These are phyloP conservation scores for Tulasnella sp. DNA, from an alignment of 768 basidiomycete genomes.

Conservation along the genomic window DNA sequence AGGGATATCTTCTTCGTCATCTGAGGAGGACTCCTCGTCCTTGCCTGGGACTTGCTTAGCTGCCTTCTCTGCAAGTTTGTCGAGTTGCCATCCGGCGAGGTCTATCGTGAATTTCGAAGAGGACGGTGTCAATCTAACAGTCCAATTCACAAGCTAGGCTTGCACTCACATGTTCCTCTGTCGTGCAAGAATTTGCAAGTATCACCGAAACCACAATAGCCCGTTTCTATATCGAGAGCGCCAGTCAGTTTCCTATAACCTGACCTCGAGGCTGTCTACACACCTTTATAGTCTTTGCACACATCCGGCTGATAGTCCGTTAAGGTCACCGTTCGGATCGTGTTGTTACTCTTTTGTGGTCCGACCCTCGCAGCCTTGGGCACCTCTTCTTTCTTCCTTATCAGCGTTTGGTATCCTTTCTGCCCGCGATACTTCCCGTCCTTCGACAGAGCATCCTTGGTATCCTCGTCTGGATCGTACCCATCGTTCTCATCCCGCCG, in stretches of 20 bases:
- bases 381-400: constrained; percentile 63
- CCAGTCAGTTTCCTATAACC: background rate
- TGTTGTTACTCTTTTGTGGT: constrained; percentile 62
- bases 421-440: constrained; percentile 85
- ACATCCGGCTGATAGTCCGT: constrained; percentile 98
- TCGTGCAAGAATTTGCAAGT: constrained; percentile 99
- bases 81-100: constrained; percentile 97
- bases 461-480: constrained; percentile 33
- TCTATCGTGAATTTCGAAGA: constrained; percentile 36
- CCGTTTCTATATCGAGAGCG: constrained; percentile 58
- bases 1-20: constrained; percentile 81
- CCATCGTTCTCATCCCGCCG: constrained; percentile 34
- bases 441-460: constrained; percentile 39
- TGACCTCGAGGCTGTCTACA: constrained; percentile 24
- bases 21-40: constrained; percentile 44
- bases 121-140: background rate
- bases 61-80: constrained; percentile 78
- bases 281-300: constrained; percentile 99
- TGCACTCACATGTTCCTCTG: constrained; percentile 75
- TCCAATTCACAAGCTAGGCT: background rate
- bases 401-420: constrained; percentile 65
- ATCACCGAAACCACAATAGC: constrained; percentile 98
- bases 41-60: constrained; percentile 48
- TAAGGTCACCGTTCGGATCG: constrained; percentile 88
- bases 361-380: constrained; percentile 83